These are phyloP conservation scores for Ganoderma sp. DNA, from an alignment of 1,284 basidiomycete genomes.

Conservation along the genomic window DNA sequence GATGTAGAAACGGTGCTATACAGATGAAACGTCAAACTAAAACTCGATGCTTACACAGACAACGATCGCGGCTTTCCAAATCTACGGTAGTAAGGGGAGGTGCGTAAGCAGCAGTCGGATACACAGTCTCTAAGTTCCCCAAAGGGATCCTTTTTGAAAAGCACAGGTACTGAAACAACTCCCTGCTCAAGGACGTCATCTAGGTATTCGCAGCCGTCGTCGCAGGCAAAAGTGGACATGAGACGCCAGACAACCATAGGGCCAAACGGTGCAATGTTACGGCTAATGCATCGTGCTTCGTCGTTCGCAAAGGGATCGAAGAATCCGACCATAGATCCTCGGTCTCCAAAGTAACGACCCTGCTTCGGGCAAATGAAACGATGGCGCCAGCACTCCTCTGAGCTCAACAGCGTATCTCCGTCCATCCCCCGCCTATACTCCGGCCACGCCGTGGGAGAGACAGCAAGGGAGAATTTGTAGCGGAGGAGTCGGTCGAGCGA, in stretches of 20 bases:
- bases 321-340: not conserved
- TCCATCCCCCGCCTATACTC: not conserved
- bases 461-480: not conserved
- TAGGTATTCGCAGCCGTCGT: not conserved
- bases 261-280: not conserved
- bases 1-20: too few relatives aligned
- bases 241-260: not conserved
- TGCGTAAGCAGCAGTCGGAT: not conserved
- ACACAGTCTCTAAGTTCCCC: not conserved
- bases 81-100: too few relatives aligned
- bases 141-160: not conserved
- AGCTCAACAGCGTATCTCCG: not conserved
- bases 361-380: not conserved
- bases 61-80: too few relatives aligned
- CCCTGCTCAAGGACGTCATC: not conserved
- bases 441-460: not conserved
- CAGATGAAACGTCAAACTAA: too few relatives aligned
- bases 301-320: not conserved
- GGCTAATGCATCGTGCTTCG: not conserved
- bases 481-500: not conserved
- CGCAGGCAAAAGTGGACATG: not conserved
- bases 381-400: not conserved
- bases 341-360: not conserved
- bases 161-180: not conserved
- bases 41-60: too few relatives aligned